phyloP scores from a whole-genome alignment of 164 flowering plant genomes.

The Vitis riparia region DNA sequence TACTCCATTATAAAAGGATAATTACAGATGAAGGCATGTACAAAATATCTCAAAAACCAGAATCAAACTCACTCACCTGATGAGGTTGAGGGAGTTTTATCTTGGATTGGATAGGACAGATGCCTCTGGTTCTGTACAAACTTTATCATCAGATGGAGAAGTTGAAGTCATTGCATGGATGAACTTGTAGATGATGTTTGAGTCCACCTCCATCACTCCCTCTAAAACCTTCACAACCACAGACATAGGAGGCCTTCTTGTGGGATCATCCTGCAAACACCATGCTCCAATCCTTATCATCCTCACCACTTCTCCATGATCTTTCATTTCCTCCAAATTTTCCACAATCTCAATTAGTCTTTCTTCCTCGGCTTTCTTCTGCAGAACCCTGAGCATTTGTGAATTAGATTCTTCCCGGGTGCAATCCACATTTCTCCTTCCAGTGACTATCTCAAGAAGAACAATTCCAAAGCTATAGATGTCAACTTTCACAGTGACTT shows the following conservation, averaged over 20 bases:
- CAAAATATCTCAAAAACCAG: no score
- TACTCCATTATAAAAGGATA: no score
- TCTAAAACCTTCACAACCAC: not conserved
- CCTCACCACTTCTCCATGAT: not conserved
- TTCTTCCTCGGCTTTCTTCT: no score
- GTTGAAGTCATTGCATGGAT: not conserved
- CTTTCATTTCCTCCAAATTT: not conserved
- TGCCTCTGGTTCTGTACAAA: no score
- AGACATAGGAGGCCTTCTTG: conserved; percentile 1
- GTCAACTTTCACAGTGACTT: not conserved
- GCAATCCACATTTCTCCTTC: not conserved
- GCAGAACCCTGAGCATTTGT: no score
- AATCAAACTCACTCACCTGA: no score
- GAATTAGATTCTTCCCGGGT: not conserved
- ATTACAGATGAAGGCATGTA: no score
- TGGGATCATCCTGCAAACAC: conserved; percentile 6
- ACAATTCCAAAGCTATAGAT: not conserved
- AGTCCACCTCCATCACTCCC: not conserved
- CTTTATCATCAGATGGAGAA: no score
- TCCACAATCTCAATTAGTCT: no score
- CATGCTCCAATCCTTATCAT: conserved; percentile 5
- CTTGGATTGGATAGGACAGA: no score
- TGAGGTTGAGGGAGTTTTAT: no score
- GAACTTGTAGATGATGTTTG: not conserved
- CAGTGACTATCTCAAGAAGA: not conserved